Conservation (phyloP, 2,329 filamentous ascomycete species). For the Ophiocordyceps sinensis region DNA sequence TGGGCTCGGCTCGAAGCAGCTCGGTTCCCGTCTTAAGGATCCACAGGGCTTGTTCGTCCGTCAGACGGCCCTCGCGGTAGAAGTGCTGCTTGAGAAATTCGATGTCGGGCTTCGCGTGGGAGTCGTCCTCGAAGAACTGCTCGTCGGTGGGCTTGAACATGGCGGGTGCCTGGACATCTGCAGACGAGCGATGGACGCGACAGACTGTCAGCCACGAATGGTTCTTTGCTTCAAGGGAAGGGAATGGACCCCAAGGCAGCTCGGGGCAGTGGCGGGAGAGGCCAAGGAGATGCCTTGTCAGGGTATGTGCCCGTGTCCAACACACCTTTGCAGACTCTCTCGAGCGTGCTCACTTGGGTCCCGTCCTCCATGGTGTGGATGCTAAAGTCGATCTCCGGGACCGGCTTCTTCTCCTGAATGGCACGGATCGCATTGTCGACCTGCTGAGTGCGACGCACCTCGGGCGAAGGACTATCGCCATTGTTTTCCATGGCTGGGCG, state of each 20-base stretch:
- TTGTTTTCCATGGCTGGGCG: conserved; percentile 33
- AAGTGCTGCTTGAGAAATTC: conserved; percentile 96
- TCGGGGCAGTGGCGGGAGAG: not conserved
- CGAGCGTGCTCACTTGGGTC: conserved; percentile 82
- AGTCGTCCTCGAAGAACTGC: conserved; percentile 81
- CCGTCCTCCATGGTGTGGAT: conserved; percentile 98
- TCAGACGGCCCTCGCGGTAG: conserved; percentile 91
- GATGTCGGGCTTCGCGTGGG: conserved; percentile 79
- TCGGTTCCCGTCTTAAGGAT: conserved; percentile 84
- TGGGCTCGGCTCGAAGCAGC: conserved; percentile 78
- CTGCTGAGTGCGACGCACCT: conserved; percentile 40
- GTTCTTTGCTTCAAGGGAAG: no score
- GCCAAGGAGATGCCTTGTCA: not conserved
- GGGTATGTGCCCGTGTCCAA: conserved; percentile 1
- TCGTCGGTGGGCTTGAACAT: conserved; percentile 86
- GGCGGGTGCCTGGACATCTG: conserved; percentile 97
- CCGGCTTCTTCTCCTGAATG: conserved; percentile 85
- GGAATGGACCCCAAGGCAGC: no score
- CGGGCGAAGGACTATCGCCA: conserved; percentile 19
- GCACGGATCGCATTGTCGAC: conserved; percentile 87
- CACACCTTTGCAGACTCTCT: conserved; percentile 96
- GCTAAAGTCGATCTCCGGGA: conserved; percentile 97
- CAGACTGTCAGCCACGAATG: conserved; percentile 4
- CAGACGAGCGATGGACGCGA: not conserved
- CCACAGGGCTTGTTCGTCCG: conserved; percentile 93